Evolutionary conservation across 345 rosid species (phyloP), one percentile per base, ranked within the genome.

Genomic region (Populus tremula): DNA sequence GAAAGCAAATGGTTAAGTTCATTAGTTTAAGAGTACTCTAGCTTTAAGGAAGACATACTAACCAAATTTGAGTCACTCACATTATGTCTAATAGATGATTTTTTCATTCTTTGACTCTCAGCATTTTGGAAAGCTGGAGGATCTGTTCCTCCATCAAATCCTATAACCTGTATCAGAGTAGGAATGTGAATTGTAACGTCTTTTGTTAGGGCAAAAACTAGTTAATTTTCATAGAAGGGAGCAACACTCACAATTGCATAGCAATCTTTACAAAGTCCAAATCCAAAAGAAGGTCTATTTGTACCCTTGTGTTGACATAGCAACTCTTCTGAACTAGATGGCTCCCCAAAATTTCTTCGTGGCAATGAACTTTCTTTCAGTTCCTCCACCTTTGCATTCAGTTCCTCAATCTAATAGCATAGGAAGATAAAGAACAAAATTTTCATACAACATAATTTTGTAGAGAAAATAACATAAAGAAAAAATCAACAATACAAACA

Each of bases 41-140:
- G 66, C 79, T 63, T 49, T 25, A 23, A 20, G 41, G 27, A 77
- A 65, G 12, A 25, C n/a, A 66, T 45, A 71, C 77, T 79, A 66
- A 83, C 75, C 84, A 27, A 73, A 81, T 81, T 71, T 77, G 36
- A 23, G 62, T 84, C 88, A 64, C 84, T 56, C 70, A 74, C 69
- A 35, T 82, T 83, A 76, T 86, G 85, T 76, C 76, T 86, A 8
- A 81, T 36, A 77, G 90, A 84, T 79, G 79, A 79, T 67, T 83
- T 84, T 45, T 81, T 88, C 80, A 82, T 80, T 83, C 93, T 86
- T 86, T 89, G 92, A 88, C 80, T 84, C 87, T 88, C 94, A 70
- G 97, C 97, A 70, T 81, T 87, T 81, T 91, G 97, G 82, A 91
- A 96, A 78, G 98, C 94, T 64, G 98, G 98, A 85, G 97, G 96